A percentile compares a stretch with the other conserved stretches of the same genome.
Conservation (phyloP, 768 basidiomycete species). For the Leccinum barrowsii region DNA sequence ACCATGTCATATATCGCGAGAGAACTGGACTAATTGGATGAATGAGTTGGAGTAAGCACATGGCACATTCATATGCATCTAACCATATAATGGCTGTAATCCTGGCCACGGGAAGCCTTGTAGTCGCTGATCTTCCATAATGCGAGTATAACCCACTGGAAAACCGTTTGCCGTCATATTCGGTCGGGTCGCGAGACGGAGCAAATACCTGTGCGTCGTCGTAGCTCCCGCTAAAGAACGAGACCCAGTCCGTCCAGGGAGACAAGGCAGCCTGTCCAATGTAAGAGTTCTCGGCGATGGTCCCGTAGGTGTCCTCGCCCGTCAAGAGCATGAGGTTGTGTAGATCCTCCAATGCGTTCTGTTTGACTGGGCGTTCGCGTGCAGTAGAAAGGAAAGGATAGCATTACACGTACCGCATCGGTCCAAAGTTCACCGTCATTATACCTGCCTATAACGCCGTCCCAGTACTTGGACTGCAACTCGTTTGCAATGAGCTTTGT, state of each 20-base stretch:
- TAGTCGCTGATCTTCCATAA: slow-evolving; percentile 59
- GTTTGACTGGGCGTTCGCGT: neutral
- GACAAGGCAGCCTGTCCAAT: slow-evolving; percentile 44
- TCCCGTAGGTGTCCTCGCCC: slow-evolving; percentile 26
- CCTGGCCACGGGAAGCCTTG: slow-evolving; percentile 37
- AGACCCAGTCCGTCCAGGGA: slow-evolving; percentile 40
- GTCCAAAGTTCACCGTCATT: slow-evolving; percentile 55
- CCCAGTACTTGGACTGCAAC: slow-evolving; percentile 39
- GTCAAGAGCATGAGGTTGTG: slow-evolving; percentile 57
- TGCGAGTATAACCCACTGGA: slow-evolving; percentile 54
- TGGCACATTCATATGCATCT: slow-evolving; percentile 2
- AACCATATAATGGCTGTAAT: slow-evolving; percentile 20
- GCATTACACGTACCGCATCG: slow-evolving; percentile 40
- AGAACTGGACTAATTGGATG: slow-evolving; percentile 40
- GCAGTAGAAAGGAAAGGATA: neutral
- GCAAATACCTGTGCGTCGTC: slow-evolving; percentile 49
- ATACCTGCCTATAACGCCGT: slow-evolving; percentile 38
- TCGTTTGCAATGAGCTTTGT: slow-evolving; percentile 24
- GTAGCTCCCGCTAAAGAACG: slow-evolving; percentile 44
- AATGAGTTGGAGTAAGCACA: slow-evolving; percentile 27
- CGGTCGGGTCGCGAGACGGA: neutral
- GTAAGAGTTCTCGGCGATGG: slow-evolving; percentile 41
- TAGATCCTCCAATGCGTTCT: slow-evolving; percentile 57
- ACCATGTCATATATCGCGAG: slow-evolving; percentile 49
- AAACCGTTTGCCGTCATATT: neutral